Conservation (phyloP, 2,329 filamentous ascomycete species). For the Venturia pyrina region DNA sequence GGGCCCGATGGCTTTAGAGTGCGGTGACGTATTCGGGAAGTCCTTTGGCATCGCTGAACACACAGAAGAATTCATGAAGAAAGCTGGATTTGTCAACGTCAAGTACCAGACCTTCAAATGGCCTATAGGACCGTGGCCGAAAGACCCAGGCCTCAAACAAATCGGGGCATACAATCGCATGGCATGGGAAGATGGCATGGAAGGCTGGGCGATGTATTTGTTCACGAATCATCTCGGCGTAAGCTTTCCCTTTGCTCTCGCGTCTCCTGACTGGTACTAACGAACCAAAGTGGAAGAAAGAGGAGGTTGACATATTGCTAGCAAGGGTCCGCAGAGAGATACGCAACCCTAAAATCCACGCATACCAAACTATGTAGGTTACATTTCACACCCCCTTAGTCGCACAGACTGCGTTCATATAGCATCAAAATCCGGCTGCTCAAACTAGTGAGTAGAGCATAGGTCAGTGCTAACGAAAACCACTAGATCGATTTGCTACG, state of each 20-base stretch:
- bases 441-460: background rate
- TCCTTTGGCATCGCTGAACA: constrained; percentile 7
- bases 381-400: background rate
- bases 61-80: constrained; percentile 8
- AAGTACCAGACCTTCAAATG: constrained; percentile 41
- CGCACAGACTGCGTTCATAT: too few relatives aligned
- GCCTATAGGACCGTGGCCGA: constrained; percentile 44
- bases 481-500: background rate
- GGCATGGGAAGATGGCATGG: constrained; percentile 14
- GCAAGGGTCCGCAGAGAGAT: constrained; percentile 9
- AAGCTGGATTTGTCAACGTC: constrained; percentile 43
- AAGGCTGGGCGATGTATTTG: constrained; percentile 14
- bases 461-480: background rate
- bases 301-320: constrained; percentile 12
- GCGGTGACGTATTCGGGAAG: background rate
- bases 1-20: constrained; percentile 7
- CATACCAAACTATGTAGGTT: constrained; percentile 12
- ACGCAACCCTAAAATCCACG: constrained; percentile 10
- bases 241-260: background rate
- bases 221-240: constrained; percentile 11
- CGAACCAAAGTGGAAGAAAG: constrained; percentile 7
- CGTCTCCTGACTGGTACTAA: background rate
- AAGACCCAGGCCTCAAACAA: constrained; percentile 12
- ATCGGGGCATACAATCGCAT: constrained; percentile 14
- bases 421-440: too few relatives aligned